phyloP scores from a whole-genome alignment of 257 asterid species.

The Scutellaria galericulata region DNA sequence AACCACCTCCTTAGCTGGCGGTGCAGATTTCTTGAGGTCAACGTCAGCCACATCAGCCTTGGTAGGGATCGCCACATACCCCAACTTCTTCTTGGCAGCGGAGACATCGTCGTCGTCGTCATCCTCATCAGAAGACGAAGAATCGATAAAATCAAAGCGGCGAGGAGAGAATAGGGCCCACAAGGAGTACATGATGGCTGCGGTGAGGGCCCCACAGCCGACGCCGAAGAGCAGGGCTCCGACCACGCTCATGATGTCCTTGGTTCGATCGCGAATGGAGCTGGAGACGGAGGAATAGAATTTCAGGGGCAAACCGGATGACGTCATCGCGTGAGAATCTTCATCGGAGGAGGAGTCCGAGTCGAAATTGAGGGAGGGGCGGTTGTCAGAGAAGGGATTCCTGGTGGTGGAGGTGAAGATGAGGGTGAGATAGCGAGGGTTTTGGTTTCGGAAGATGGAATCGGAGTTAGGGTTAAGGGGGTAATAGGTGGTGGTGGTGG shows the following conservation, averaged over 20 bases:
- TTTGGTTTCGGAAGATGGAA: slow-evolving; percentile 27
- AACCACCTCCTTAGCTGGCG: slow-evolving; percentile 54
- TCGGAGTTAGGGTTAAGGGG: slow-evolving; percentile 46
- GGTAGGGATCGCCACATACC: slow-evolving; percentile 52
- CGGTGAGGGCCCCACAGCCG: slow-evolving; percentile 83
- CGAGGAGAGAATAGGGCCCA: slow-evolving; percentile 68
- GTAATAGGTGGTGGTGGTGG: slow-evolving; percentile 45
- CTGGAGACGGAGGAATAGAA: slow-evolving; percentile 63
- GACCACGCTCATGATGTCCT: slow-evolving; percentile 78
- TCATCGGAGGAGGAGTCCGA: slow-evolving; percentile 35
- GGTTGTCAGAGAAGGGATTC: slow-evolving; percentile 27
- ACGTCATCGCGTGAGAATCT: slow-evolving; percentile 33
- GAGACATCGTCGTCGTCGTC: slow-evolving; percentile 44
- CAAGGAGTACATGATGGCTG: slow-evolving; percentile 65
- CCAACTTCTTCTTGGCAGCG: slow-evolving; percentile 53
- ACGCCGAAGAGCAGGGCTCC: slow-evolving; percentile 81
- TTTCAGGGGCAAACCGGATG: slow-evolving; percentile 44
- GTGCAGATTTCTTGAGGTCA: slow-evolving; percentile 57
- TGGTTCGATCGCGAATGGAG: slow-evolving; percentile 70
- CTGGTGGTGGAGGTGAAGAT: slow-evolving; percentile 50
- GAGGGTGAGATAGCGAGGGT: slow-evolving; percentile 55
- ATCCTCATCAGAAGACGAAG: slow-evolving; percentile 47
- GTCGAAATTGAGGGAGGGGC: slow-evolving; percentile 39
- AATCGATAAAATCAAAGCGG: slow-evolving; percentile 59
- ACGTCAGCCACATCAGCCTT: slow-evolving; percentile 47